Conservation (phyloP, 768 basidiomycete genomes). For the Suillus variegatus region DNA sequence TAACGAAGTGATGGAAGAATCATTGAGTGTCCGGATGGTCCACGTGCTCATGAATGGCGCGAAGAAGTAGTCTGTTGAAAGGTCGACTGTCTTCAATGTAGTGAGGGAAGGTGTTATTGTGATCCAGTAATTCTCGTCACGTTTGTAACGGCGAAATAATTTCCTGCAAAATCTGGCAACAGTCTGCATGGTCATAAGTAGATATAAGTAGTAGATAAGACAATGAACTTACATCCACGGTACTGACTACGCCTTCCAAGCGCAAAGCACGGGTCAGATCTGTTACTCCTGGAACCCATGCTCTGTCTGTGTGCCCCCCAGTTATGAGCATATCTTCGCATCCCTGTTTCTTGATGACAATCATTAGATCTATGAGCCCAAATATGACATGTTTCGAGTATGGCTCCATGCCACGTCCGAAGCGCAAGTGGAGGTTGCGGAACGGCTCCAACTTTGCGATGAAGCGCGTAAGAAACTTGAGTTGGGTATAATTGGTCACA, state of each 20-base stretch:
- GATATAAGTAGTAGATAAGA: not conserved
- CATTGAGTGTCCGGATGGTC: slow-evolving; percentile 4
- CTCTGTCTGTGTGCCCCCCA: slow-evolving; percentile 4
- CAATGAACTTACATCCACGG: not conserved
- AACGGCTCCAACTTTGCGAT: slow-evolving; percentile 6
- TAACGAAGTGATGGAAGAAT: slow-evolving; percentile 3
- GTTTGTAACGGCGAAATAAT: slow-evolving; percentile 1
- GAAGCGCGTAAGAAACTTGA: not conserved
- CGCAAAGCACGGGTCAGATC: slow-evolving; percentile 3
- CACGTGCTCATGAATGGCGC: slow-evolving; percentile 5
- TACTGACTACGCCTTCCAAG: slow-evolving; percentile 2
- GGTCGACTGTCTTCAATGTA: not conserved
- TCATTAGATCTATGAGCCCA: slow-evolving; percentile 4
- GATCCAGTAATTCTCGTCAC: slow-evolving; percentile 2
- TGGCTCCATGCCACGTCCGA: slow-evolving; percentile 2
- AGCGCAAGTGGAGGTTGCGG: slow-evolving; percentile 3
- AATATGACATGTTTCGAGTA: not conserved
- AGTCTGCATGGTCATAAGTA: not conserved
- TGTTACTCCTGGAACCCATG: slow-evolving; percentile 2
- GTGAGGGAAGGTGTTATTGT: slow-evolving; percentile 1
- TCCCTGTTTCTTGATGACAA: slow-evolving; percentile 2
- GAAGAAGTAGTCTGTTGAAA: slow-evolving; percentile 5
- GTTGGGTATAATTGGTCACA: not conserved
- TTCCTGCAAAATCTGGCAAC: slow-evolving; percentile 2
- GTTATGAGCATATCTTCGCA: slow-evolving; percentile 6